Percentiles rank a stretch among this genome's conserved stretches.
phyloP scores from a whole-genome alignment of 2,329 filamentous ascomycete species.

The Exophiala lecanii-corni region DNA sequence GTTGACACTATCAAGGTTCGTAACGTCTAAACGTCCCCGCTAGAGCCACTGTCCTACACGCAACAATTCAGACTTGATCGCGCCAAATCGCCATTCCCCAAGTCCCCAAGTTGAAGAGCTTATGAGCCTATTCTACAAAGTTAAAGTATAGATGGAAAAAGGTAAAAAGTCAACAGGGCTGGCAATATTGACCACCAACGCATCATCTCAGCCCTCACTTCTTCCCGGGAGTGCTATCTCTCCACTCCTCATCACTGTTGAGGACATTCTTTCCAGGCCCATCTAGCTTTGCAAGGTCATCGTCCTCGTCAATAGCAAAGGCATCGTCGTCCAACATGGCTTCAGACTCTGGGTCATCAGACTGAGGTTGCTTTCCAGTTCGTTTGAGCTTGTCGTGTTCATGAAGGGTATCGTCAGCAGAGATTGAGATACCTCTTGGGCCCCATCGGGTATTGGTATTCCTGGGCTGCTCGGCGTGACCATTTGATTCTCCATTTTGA shows the following conservation, averaged over 20 bases:
- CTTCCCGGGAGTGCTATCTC: constrained; percentile 7
- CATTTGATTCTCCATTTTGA: constrained; percentile 19
- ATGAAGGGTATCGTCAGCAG: constrained; percentile 51
- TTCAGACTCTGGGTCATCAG: constrained; percentile 10
- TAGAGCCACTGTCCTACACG: no score
- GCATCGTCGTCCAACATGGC: constrained; percentile 26
- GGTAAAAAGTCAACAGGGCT: no score
- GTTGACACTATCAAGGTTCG: no score
- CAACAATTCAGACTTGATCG: no score
- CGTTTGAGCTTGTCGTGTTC: constrained; percentile 22
- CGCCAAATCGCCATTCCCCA: no score
- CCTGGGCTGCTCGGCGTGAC: constrained; percentile 12
- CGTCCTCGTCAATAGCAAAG: constrained; percentile 25
- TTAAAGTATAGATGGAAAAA: no score
- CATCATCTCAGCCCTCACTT: no score
- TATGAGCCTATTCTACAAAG: no score
- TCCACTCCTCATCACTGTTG: constrained; percentile 24
- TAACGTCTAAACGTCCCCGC: no score
- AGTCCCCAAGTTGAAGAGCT: no score
- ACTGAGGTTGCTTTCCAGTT: neutral
- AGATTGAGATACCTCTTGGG: constrained; percentile 54
- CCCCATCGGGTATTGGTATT: constrained; percentile 52
- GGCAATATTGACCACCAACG: no score
- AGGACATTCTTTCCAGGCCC: constrained; percentile 19
- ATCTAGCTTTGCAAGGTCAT: constrained; percentile 20